Evolutionary conservation across 2,329 filamentous ascomycete species (phyloP), one percentile per base, ranked within the genome.

Genomic region (Chaetomium strumarium): DNA sequence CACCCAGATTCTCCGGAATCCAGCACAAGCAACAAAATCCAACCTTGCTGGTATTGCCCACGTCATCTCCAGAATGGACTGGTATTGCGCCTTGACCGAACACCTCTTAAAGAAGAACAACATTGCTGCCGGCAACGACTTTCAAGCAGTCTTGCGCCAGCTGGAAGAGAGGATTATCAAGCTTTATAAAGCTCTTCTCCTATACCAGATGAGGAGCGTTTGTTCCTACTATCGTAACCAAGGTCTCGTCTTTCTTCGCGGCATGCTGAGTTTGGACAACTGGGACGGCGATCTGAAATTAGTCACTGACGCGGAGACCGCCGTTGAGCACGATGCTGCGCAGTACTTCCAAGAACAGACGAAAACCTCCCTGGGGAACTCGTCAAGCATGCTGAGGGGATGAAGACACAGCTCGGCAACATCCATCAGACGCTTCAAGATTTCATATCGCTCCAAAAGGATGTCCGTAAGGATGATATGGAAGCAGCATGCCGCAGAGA

Each of bases 131-230:
- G 33, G 33, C 33, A 34, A 10, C 33, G 33, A 34, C 33, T 34
- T 34, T 14, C 33, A 34, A 34, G 33, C 33, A 34, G 14, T 34
- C 33, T 34, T 34, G 33, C 33, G 4, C 33, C 46, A 49, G 30
- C 14, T 50, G 20, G 39, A 50, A 38, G 33, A 43, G 8, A 49
- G 45, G 12, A 60, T 73, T 13, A 46, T 67, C 30, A 36, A 64
- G 33, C 66, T 74, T 17, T 74, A 73, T 53, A 60, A 68, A 53
- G 62, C 59, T 44, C 62, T 75, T 31, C 65, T 74, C 16, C 31
- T 58, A 3, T 74, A 71, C 56, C 64, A 69, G 56, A 72, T 74
- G 48, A 71, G 69, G 58, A 74, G 69, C 52, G 58, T 71, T 39
- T 68, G 60, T 49, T 65, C 60, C 6, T 72, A 68, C 58, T 65